Percentiles rank a stretch among this genome's conserved stretches.
phyloP scores from a whole-genome alignment of 2,329 filamentous ascomycete species.

The Alternaria postmessia region DNA sequence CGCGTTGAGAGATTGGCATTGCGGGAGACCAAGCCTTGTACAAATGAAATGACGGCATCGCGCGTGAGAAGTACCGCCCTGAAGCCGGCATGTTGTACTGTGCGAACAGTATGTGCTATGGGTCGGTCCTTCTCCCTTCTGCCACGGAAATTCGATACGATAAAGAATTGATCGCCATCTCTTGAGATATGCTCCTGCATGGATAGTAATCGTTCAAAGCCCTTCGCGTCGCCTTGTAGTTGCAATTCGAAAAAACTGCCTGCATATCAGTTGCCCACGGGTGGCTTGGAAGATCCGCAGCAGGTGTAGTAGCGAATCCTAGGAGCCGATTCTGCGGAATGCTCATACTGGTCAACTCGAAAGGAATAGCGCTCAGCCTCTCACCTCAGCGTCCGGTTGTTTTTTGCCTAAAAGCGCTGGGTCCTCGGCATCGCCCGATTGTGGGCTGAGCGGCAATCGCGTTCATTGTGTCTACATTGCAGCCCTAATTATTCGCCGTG shows the following conservation, averaged over 20 bases:
- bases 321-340: constrained; percentile 1
- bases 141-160: not conserved
- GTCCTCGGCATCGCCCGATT: not conserved
- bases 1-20: constrained; percentile 9
- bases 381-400: constrained; percentile 2
- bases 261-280: not conserved
- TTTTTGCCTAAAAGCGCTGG: not conserved
- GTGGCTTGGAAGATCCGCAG: not conserved
- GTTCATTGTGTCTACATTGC: not conserved
- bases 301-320: constrained; percentile 5
- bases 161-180: not conserved
- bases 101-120: not conserved
- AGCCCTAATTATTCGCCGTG: not conserved
- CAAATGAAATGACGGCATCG: constrained; percentile 26
- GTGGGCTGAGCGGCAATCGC: constrained; percentile 3
- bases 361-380: constrained; percentile 8
- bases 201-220: not conserved
- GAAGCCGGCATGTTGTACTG: constrained; percentile 10
- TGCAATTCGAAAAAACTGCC: not conserved
- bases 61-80: constrained; percentile 15
- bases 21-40: constrained; percentile 2
- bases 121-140: not conserved
- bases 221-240: not conserved
- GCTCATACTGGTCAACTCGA: not conserved
- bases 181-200: not conserved